A percentile compares a stretch with the other conserved stretches of the same genome.
These are phyloP conservation scores for Chrysanthemum lavandulifolium DNA, from an alignment of 129 eudicot genomes.

Conservation along the genomic window DNA sequence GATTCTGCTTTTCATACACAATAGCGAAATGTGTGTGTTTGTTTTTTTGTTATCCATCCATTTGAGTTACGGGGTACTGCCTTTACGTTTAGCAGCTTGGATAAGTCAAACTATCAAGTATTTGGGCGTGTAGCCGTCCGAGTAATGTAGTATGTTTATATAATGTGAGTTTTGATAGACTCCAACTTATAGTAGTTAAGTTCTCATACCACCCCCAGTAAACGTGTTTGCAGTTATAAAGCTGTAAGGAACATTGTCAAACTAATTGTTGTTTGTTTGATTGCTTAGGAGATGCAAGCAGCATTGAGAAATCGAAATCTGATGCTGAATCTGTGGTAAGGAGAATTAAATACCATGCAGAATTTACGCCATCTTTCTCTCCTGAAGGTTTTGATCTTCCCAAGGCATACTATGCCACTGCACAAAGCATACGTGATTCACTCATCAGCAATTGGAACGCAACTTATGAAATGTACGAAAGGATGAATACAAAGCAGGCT, in stretches of 20 bases:
- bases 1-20: background rate
- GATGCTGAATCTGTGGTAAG: slow-evolving; percentile 70
- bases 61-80: no score
- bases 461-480: slow-evolving; percentile 68
- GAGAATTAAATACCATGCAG: slow-evolving; percentile 79
- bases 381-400: slow-evolving; percentile 61
- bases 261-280: slow-evolving; percentile 20
- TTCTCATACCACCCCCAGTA: background rate
- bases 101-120: no score
- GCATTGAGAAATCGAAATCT: slow-evolving; percentile 35
- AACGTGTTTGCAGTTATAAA: background rate
- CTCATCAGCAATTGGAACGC: slow-evolving; percentile 85
- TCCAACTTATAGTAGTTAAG: background rate
- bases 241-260: slow-evolving; percentile 8
- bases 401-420: slow-evolving; percentile 89
- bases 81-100: no score
- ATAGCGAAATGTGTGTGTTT: no score
- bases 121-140: background rate
- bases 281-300: slow-evolving; percentile 37
- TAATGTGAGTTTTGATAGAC: background rate
- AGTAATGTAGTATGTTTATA: background rate
- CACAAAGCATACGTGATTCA: slow-evolving; percentile 88
- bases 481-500: slow-evolving; percentile 84
- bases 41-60: no score
- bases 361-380: slow-evolving; percentile 79